These are phyloP conservation scores for Fusarium avenaceum DNA, from an alignment of 2,329 filamentous ascomycete species.

Conservation along the genomic window DNA sequence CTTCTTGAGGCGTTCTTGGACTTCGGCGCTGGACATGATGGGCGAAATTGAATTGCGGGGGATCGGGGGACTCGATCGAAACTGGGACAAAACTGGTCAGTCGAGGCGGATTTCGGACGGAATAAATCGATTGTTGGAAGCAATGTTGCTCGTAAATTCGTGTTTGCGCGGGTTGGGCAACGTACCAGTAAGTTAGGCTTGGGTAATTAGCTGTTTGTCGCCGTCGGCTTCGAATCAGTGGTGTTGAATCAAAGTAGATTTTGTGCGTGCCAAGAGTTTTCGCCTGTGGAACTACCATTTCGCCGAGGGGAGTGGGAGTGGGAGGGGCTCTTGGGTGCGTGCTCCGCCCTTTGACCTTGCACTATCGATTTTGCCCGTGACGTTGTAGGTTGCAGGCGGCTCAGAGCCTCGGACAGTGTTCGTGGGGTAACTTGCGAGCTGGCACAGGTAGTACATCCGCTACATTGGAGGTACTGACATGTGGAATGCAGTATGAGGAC, in stretches of 20 bases:
- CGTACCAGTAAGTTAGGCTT: conserved; percentile 55
- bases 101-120: conserved; percentile 43
- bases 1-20: conserved; percentile 73
- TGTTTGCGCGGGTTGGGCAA: conserved; percentile 39
- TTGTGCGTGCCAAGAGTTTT: conserved; percentile 64
- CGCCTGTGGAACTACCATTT: conserved; percentile 58
- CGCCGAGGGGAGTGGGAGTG: conserved; percentile 43
- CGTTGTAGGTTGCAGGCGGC: conserved; percentile 38
- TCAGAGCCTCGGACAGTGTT: conserved; percentile 18
- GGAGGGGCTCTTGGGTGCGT: conserved; percentile 38
- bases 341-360: conserved; percentile 29
- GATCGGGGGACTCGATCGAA: conserved; percentile 50
- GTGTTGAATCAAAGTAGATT: conserved; percentile 57
- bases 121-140: conserved; percentile 38
- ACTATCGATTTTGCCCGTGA: conserved; percentile 32
- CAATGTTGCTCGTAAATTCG: conserved; percentile 29
- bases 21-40: conserved; percentile 63
- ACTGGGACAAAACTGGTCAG: conserved; percentile 50
- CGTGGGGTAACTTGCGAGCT: conserved; percentile 38
- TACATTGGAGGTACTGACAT: no score
- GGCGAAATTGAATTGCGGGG: conserved; percentile 51
- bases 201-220: conserved; percentile 55
- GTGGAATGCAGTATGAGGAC: no score
- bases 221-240: conserved; percentile 53
- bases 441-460: not conserved